Evolutionary conservation across 1,284 basidiomycete species (phyloP).

Genomic region (Leccinum insolens): DNA sequence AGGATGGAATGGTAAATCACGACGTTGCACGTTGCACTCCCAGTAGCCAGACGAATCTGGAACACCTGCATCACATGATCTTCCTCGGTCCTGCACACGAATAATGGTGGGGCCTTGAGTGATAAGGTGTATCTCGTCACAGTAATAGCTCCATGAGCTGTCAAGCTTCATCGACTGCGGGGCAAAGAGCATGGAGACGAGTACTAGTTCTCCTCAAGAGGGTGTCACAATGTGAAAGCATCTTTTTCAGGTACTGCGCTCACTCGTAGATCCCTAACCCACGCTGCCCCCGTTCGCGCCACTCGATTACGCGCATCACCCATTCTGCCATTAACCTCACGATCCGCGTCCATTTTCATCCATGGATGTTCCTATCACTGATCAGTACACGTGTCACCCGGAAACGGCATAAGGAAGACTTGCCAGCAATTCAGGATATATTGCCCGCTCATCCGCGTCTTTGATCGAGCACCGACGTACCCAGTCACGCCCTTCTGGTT

Average conservation of each 20-base stretch:
- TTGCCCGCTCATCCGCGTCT: conserved; percentile 77
- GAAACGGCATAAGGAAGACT: conserved; percentile 26
- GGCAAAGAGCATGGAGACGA: conserved; percentile 29
- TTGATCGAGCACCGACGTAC: conserved; percentile 73
- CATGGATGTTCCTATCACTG: conserved; percentile 65
- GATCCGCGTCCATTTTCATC: conserved; percentile 54
- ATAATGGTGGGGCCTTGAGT: background rate
- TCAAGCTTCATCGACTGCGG: conserved; percentile 26
- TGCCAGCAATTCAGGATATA: conserved; percentile 82
- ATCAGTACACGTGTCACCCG: conserved; percentile 15
- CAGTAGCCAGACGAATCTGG: conserved; percentile 1
- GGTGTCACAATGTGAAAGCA: conserved; percentile 17
- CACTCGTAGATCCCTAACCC: conserved; percentile 26
- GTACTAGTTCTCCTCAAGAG: conserved; percentile 16
- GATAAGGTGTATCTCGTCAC: conserved; percentile 3
- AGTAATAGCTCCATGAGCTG: background rate
- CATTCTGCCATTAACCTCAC: conserved; percentile 85
- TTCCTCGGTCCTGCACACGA: background rate
- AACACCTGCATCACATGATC: background rate
- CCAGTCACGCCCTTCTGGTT: conserved; percentile 56
- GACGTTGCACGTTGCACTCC: background rate
- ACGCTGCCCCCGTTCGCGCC: conserved; percentile 38
- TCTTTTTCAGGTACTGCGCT: conserved; percentile 14
- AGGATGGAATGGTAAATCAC: conserved; percentile 1
- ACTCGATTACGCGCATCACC: conserved; percentile 57